Percentiles rank a stretch among this genome's conserved stretches.
phyloP scores from a whole-genome alignment of 768 basidiomycete species.

The Tubosaeta sp. region DNA sequence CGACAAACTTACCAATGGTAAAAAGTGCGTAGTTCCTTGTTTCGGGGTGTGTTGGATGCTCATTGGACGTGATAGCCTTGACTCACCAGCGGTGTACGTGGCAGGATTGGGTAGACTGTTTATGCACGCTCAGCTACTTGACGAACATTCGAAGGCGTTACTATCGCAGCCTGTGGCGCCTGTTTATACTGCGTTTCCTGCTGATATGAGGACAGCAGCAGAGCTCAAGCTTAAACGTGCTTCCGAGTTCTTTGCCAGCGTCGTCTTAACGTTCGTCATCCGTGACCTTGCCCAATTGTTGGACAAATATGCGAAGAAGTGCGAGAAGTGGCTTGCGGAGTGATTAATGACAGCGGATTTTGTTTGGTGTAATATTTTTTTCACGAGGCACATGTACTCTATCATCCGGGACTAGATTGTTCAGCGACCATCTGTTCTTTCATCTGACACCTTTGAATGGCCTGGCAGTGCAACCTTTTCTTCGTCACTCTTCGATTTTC shows the following conservation, averaged over 20 bases:
- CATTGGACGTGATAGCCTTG: slow-evolving; percentile 50
- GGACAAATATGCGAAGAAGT: slow-evolving; percentile 92
- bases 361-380: slow-evolving; percentile 25
- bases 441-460: slow-evolving; percentile 20
- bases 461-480: slow-evolving; percentile 9
- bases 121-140: slow-evolving; percentile 69
- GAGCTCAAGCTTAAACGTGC: slow-evolving; percentile 75
- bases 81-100: slow-evolving; percentile 84
- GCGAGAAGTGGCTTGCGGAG: slow-evolving; percentile 88
- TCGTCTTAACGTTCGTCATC: slow-evolving; percentile 86
- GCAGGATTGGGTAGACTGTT: slow-evolving; percentile 73
- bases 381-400: slow-evolving; percentile 30
- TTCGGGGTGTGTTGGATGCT: slow-evolving; percentile 11
- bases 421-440: slow-evolving; percentile 26
- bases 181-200: slow-evolving; percentile 67
- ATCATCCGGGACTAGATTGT: slow-evolving; percentile 33
- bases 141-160: slow-evolving; percentile 80
- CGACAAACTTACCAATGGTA: slow-evolving; percentile 83
- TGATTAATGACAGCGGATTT: slow-evolving; percentile 35
- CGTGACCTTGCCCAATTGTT: slow-evolving; percentile 80
- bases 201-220: slow-evolving; percentile 56
- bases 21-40: slow-evolving; percentile 56
- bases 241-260: slow-evolving; percentile 90
- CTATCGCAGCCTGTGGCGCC: slow-evolving; percentile 62
- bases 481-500: slow-evolving; percentile 17